Base-by-base conservation (phyloP, 306 rosid genomes). In the Castanea mollissima region DNA sequence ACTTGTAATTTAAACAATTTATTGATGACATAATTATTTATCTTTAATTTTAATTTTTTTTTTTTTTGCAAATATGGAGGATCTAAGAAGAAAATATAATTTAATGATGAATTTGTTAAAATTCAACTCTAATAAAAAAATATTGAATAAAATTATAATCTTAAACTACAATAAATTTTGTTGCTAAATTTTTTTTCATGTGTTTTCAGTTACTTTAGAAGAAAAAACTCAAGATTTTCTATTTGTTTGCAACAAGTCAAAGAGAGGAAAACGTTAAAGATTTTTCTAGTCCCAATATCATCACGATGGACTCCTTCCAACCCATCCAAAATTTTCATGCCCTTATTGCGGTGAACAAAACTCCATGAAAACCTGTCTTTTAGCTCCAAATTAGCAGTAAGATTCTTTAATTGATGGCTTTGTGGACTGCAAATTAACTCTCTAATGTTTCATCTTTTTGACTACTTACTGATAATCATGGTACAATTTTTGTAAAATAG, bases 401-500 rank as follows among this genome's bases (percentile, higher is more conserved):
- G 71, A 19, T 46, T 34, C 23, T 34, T 38, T 62, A 3, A 21
- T 20, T 70, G 7, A 44, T 2, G 12, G 44, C 29, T 46, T 64
- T 64, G 70, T 64, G 32, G 44, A 9, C 35, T 54, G 23, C 63
- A 3, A 56, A 7, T 27, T 52, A 5, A 79, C 29, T 59, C 21
- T 38, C 35, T 20, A 71, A 29, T 75, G 46, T 56, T 83, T 69
- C 32, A 77, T 72, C 71, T 73, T 73, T 59, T 80, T 68, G 74
- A 68, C 82, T 52, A 35, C 70, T 84, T 52, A 49, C 70, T 84
- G 19, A 59, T 58, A 75, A 23, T 76, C 76, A 58, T 65, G 59
- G 54, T 23, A 59, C 32, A 71, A 20, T 60, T 11, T 70, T 58
- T 32, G 51, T 34, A 29, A 34, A 55, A 16, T 56, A 52, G 78